phyloP scores from a whole-genome alignment of 768 basidiomycete genomes.

The Paxillus involutus region DNA sequence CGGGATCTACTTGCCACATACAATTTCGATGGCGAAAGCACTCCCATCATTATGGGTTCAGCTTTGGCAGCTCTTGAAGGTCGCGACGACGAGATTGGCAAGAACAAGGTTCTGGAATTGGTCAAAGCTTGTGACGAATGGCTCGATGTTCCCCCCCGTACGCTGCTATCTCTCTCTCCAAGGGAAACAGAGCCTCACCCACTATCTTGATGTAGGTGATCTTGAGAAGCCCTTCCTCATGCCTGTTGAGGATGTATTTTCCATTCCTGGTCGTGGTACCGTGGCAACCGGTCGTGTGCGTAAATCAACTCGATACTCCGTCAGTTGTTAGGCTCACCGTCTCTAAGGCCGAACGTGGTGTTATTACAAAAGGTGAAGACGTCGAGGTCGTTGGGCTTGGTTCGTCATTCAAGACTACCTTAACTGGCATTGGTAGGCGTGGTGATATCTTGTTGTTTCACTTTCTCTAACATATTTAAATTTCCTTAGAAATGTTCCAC shows the following conservation, averaged over 20 bases:
- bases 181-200: background rate
- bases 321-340: background rate
- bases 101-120: conserved; percentile 76
- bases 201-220: conserved; percentile 58
- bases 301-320: conserved; percentile 1
- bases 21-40: conserved; percentile 95
- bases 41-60: conserved; percentile 98
- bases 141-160: conserved; percentile 92
- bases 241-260: conserved; percentile 95
- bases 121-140: conserved; percentile 88
- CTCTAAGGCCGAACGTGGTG: conserved; percentile 83
- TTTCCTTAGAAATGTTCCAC: conserved; percentile 91
- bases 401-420: conserved; percentile 78
- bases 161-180: conserved; percentile 27
- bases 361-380: conserved; percentile 87
- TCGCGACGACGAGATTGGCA: conserved; percentile 76
- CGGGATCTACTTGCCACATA: conserved; percentile 89
- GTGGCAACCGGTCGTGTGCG: conserved; percentile 91
- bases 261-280: conserved; percentile 97
- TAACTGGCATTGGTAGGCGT: conserved; percentile 85
- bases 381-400: conserved; percentile 93
- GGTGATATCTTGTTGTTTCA: background rate
- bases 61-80: conserved; percentile 94
- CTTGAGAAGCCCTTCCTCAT: conserved; percentile 98
- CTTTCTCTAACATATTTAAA: conserved; percentile 4